Conservation (phyloP, 192 early-diverging fungal species). For the Piromyces finnis region DNA sequence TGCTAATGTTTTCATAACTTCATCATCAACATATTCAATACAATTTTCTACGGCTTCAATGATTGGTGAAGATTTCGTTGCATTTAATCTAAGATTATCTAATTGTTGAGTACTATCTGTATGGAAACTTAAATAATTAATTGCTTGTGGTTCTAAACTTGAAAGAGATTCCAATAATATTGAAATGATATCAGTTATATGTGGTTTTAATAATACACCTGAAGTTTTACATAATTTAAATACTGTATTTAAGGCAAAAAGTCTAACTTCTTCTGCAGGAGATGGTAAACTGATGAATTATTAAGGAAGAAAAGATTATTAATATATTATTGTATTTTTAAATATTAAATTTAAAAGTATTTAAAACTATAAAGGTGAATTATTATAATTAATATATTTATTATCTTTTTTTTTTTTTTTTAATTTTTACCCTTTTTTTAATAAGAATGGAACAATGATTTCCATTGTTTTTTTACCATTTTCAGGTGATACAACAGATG, state of each 20-base stretch:
- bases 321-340: too few relatives aligned
- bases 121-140: constrained; percentile 83
- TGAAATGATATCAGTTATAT: constrained; percentile 50
- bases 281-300: constrained; percentile 14
- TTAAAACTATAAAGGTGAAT: too few relatives aligned
- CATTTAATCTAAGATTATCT: constrained; percentile 58
- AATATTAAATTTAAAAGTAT: too few relatives aligned
- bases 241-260: constrained; percentile 61
- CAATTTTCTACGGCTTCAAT: constrained; percentile 76
- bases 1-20: constrained; percentile 41
- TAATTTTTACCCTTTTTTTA: constrained; percentile 23
- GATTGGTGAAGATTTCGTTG: constrained; percentile 77
- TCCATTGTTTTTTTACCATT: constrained; percentile 56
- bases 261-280: constrained; percentile 69
- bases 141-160: constrained; percentile 43
- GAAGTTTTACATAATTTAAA: constrained; percentile 66
- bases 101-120: constrained; percentile 48
- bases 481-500: constrained; percentile 23
- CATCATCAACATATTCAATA: constrained; percentile 56
- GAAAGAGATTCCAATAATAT: constrained; percentile 71
- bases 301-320: too few relatives aligned
- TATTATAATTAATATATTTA: too few relatives aligned
- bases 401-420: too few relatives aligned
- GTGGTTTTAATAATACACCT: constrained; percentile 49
- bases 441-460: constrained; percentile 73